These are phyloP conservation scores for Hypoxylon sp. DNA, from an alignment of 2,329 filamentous ascomycete species.

Conservation along the genomic window DNA sequence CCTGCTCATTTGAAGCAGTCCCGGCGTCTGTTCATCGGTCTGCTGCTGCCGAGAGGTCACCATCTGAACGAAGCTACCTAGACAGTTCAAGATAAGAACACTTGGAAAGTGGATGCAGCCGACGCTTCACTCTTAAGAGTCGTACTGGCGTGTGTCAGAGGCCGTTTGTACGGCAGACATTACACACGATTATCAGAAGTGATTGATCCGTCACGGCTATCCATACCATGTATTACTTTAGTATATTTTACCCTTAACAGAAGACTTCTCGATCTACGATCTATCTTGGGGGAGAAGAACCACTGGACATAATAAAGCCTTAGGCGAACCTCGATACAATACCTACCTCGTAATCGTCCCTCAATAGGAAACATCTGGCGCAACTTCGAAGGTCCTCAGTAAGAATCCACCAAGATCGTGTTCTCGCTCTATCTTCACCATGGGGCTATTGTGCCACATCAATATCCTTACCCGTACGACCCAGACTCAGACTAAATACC, in stretches of 20 bases:
- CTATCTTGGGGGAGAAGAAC: neutral
- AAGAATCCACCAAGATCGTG: neutral
- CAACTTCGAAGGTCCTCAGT: neutral
- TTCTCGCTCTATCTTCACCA: neutral
- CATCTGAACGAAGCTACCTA: neutral
- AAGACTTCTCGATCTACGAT: neutral
- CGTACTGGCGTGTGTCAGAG: neutral
- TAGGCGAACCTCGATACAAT: neutral
- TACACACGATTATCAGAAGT: neutral
- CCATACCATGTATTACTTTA: neutral
- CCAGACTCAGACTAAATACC: neutral
- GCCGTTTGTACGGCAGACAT: neutral
- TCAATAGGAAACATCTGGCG: too few species aligned
- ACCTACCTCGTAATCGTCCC: neutral
- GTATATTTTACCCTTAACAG: neutral
- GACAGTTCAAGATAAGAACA: neutral
- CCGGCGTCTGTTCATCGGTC: neutral
- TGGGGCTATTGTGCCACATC: too few species aligned
- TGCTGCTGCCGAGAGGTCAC: neutral
- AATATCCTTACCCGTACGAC: neutral
- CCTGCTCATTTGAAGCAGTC: slow-evolving; percentile 5
- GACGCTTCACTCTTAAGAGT: neutral
- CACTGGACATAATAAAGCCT: neutral
- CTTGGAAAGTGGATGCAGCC: neutral
- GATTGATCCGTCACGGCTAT: neutral